These are phyloP conservation scores for Blastomyces silverae DNA, from an alignment of 2,329 filamentous ascomycete species.

Conservation along the genomic window DNA sequence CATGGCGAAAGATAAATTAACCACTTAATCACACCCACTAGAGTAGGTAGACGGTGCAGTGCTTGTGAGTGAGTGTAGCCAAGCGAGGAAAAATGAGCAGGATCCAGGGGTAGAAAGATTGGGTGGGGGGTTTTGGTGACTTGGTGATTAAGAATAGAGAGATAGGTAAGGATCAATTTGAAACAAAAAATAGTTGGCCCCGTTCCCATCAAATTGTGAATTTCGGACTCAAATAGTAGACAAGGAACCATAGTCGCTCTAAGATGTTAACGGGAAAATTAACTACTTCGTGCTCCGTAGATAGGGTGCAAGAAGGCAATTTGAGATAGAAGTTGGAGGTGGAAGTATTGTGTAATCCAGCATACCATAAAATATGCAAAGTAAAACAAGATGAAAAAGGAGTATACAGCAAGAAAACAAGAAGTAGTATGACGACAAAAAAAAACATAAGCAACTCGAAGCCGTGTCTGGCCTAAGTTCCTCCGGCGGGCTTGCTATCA, in stretches of 20 bases:
- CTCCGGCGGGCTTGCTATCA: conserved; percentile 12
- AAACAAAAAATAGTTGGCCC: neutral
- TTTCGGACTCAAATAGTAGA: neutral
- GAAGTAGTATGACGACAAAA: neutral
- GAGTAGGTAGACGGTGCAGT: too few species aligned
- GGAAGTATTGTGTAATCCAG: neutral
- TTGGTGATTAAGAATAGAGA: neutral
- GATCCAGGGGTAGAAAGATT: too few species aligned
- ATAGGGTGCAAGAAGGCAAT: neutral
- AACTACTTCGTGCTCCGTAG: neutral
- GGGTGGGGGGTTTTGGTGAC: neutral
- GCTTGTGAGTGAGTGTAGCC: too few species aligned
- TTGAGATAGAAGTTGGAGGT: neutral
- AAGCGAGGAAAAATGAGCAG: too few species aligned
- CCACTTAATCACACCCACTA: too few species aligned
- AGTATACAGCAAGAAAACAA: neutral
- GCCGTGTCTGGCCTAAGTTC: neutral
- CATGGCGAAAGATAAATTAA: too few species aligned
- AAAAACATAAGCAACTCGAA: neutral
- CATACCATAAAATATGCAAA: neutral
- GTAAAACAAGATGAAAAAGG: too few species aligned
- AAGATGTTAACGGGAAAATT: neutral
- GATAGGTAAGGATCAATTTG: too few species aligned
- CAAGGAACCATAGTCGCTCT: neutral
- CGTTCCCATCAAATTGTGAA: neutral